Evolutionary conservation across 305 asterid species (phyloP).

Genomic region (Rubia occidens): DNA sequence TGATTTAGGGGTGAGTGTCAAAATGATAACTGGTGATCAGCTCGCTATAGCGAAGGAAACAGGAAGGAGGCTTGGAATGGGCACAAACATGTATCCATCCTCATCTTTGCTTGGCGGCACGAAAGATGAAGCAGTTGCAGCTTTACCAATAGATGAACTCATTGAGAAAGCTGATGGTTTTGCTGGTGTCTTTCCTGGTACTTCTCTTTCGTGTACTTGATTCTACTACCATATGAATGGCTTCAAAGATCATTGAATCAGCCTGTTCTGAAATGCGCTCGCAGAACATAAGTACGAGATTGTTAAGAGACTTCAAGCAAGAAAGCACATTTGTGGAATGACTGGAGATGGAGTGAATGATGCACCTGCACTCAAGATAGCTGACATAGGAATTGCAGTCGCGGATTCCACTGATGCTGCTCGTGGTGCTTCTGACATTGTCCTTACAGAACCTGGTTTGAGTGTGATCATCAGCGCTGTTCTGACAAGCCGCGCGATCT

Average conservation of each 20-base stretch:
- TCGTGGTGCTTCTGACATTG: constrained; percentile 53
- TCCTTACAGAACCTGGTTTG: constrained; percentile 49
- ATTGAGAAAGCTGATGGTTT: constrained; percentile 59
- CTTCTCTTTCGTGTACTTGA: not conserved
- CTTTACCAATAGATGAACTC: constrained; percentile 48
- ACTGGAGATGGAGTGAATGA: constrained; percentile 60
- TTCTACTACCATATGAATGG: not conserved
- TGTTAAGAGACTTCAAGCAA: constrained; percentile 39
- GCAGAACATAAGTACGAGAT: constrained; percentile 53
- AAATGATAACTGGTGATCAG: constrained; percentile 62
- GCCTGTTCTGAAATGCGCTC: not conserved
- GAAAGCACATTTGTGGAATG: constrained; percentile 53
- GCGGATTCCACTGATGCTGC: constrained; percentile 57
- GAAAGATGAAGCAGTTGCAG: constrained; percentile 35
- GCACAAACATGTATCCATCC: constrained; percentile 50
- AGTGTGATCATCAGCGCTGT: constrained; percentile 56
- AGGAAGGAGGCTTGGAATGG: constrained; percentile 62
- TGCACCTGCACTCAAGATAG: constrained; percentile 58
- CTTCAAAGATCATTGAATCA: not conserved
- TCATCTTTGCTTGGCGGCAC: constrained; percentile 45
- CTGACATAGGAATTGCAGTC: constrained; percentile 56
- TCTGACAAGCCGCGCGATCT: constrained; percentile 53
- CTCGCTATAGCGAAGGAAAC: constrained; percentile 62
- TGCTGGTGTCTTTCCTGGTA: constrained; percentile 66
- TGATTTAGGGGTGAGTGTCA: constrained; percentile 51